phyloP scores from a whole-genome alignment of 345 rosid genomes.

The Populus pruinosa region DNA sequence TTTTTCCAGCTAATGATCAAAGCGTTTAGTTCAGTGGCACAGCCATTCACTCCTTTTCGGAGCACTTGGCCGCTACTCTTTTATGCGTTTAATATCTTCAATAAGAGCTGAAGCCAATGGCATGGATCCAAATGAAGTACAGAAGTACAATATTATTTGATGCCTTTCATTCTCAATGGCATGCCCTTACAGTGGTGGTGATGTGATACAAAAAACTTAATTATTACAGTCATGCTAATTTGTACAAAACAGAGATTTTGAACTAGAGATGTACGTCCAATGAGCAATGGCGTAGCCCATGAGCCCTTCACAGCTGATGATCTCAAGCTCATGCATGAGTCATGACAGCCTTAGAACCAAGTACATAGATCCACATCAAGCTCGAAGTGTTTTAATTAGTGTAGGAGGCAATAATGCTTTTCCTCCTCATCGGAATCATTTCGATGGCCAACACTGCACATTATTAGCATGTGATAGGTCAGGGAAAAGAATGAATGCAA shows the following conservation, averaged over 20 bases:
- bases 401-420: neutral
- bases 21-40: neutral
- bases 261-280: neutral
- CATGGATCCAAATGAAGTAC: neutral
- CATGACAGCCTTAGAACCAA: neutral
- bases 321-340: neutral
- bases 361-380: neutral
- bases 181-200: neutral
- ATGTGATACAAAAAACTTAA: neutral
- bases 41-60: neutral
- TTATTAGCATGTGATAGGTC: neutral
- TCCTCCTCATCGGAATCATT: neutral
- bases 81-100: neutral
- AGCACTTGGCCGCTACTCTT: neutral
- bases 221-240: neutral
- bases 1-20: neutral
- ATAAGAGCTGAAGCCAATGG: neutral
- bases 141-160: neutral
- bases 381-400: neutral
- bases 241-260: neutral
- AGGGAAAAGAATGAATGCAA: neutral
- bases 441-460: neutral
- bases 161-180: slow-evolving; percentile 6
- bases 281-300: neutral
- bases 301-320: neutral